These are phyloP conservation scores for Mortierella sp. DNA, from an alignment of 371 early-diverging fungal genomes.

Conservation along the genomic window DNA sequence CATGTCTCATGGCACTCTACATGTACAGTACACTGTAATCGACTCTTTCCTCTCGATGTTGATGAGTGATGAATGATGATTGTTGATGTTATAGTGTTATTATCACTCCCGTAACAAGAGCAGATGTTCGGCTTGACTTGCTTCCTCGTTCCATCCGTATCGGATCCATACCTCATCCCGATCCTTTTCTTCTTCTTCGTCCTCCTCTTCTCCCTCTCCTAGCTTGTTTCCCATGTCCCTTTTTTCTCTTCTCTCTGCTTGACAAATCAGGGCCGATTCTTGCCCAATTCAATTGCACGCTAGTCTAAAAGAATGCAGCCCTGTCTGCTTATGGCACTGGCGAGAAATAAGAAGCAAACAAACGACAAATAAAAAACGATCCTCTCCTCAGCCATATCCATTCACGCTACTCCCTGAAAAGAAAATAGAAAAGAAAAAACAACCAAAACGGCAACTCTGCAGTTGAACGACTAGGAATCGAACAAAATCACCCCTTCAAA, in stretches of 20 bases:
- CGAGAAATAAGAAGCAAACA: neutral
- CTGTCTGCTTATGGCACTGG: neutral
- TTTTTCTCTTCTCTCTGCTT: neutral
- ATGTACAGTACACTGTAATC: no score
- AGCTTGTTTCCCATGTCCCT: neutral
- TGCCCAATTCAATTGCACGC: neutral
- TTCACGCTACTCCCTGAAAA: neutral
- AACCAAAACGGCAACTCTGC: slow-evolving; percentile 14
- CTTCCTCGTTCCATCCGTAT: no score
- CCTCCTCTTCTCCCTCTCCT: no score
- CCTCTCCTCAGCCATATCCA: neutral
- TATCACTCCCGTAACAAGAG: neutral
- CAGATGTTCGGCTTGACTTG: neutral
- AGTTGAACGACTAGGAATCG: neutral
- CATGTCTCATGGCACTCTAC: neutral
- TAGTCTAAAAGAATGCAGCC: neutral
- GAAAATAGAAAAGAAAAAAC: neutral
- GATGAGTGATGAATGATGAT: no score
- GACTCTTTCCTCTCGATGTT: neutral
- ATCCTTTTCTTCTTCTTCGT: no score
- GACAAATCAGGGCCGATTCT: slow-evolving; percentile 7
- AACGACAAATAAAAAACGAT: neutral
- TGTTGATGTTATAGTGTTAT: no score
- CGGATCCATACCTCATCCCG: neutral
- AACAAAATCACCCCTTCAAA: neutral